A percentile compares a stretch with the other conserved stretches of the same genome.
Evolutionary conservation across 2,329 filamentous ascomycete genomes (phyloP).

Genomic region (Exophiala alcalophila): DNA sequence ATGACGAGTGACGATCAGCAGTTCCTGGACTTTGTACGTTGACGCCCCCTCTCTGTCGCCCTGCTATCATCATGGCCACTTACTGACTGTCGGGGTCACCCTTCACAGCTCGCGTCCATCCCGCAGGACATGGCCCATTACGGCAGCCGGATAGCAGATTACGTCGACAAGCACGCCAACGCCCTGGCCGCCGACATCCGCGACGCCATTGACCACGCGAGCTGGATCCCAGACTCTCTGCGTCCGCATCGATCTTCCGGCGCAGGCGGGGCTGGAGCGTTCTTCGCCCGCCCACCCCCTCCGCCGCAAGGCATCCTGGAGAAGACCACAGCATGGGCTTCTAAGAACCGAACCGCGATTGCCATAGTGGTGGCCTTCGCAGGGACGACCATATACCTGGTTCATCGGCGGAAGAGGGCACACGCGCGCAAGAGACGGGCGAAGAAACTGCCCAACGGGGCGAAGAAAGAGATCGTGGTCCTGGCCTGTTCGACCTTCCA

Average conservation of each 20-base stretch:
- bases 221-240: slow-evolving; percentile 69
- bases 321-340: slow-evolving; percentile 67
- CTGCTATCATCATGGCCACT: not conserved
- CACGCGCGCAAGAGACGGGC: slow-evolving; percentile 67
- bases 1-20: slow-evolving; percentile 81
- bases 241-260: slow-evolving; percentile 48
- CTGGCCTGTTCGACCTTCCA: slow-evolving; percentile 77
- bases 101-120: slow-evolving; percentile 53
- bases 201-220: slow-evolving; percentile 61
- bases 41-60: not conserved
- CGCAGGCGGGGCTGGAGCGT: slow-evolving; percentile 11
- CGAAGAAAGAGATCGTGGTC: slow-evolving; percentile 80
- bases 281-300: slow-evolving; percentile 37
- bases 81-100: slow-evolving; percentile 19
- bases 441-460: slow-evolving; percentile 74
- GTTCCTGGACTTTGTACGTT: slow-evolving; percentile 67
- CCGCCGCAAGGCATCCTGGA: slow-evolving; percentile 49
- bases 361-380: slow-evolving; percentile 68
- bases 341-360: slow-evolving; percentile 68
- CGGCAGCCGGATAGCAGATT: slow-evolving; percentile 70
- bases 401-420: slow-evolving; percentile 60
- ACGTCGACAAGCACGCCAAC: slow-evolving; percentile 78
- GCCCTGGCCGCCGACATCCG: slow-evolving; percentile 67
- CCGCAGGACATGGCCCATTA: slow-evolving; percentile 67
- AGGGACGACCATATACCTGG: slow-evolving; percentile 59